Conservation (phyloP, 192 early-diverging fungal species). For the Dispira simplex region DNA sequence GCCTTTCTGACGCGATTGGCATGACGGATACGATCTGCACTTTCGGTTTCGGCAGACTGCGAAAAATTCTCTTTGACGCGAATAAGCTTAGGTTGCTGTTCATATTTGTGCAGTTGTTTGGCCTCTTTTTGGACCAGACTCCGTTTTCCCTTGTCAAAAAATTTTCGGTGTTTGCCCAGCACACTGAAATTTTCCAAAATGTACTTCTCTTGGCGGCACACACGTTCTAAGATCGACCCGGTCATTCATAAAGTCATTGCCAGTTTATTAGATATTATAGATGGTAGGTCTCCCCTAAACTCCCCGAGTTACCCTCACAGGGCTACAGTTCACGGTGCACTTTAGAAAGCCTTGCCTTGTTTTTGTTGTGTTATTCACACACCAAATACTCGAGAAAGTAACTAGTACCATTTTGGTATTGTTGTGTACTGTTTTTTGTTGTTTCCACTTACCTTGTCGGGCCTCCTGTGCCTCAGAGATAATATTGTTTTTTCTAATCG, state of each 20-base stretch:
- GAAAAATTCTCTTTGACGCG: not conserved
- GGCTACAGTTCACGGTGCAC: not conserved
- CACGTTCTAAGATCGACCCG: not conserved
- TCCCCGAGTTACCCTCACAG: not conserved
- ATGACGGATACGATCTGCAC: not conserved
- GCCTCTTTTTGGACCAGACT: not conserved
- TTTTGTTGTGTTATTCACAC: not conserved
- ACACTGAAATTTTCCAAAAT: not conserved
- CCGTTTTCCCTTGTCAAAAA: not conserved
- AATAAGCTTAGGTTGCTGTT: not conserved
- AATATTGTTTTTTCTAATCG: too few species aligned
- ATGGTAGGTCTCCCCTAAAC: not conserved
- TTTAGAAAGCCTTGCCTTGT: not conserved
- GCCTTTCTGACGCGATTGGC: conserved; percentile 1
- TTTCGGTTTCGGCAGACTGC: not conserved
- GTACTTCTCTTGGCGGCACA: not conserved
- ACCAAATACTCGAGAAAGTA: too few species aligned
- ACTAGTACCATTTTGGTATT: too few species aligned
- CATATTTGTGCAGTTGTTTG: not conserved
- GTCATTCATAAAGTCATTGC: too few species aligned
- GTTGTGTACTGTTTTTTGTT: too few species aligned
- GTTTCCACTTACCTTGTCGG: too few species aligned
- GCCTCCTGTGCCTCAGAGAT: too few species aligned
- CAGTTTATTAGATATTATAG: not conserved
- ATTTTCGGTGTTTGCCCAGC: not conserved